phyloP scores from a whole-genome alignment of 2,329 filamentous ascomycete species.

The Cercospora sp. region DNA sequence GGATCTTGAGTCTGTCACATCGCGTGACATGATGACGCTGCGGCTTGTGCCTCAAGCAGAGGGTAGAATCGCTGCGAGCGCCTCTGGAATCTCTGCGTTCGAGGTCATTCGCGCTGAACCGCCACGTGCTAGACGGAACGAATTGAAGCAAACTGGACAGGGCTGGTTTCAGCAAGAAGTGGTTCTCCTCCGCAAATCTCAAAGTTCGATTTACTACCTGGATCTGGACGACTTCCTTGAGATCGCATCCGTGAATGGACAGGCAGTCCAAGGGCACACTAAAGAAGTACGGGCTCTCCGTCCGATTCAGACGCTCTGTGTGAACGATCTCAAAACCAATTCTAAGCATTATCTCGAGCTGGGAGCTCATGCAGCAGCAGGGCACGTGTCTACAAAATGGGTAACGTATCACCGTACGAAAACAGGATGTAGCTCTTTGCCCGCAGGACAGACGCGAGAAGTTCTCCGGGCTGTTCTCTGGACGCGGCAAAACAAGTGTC shows the following conservation, averaged over 20 bases:
- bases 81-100: neutral
- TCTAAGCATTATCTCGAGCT: no score
- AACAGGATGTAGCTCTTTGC: no score
- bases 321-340: neutral
- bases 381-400: neutral
- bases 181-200: neutral
- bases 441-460: neutral
- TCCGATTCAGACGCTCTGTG: neutral
- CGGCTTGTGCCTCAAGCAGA: neutral
- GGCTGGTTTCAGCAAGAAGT: neutral
- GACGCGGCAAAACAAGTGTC: neutral
- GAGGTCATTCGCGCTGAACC: neutral
- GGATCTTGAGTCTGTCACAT: no score
- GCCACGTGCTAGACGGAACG: neutral
- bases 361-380: neutral
- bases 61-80: neutral
- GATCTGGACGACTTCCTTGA: neutral
- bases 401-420: neutral
- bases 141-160: neutral
- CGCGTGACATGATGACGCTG: neutral
- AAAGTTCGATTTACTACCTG: neutral
- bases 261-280: rapidly evolving
- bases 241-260: neutral
- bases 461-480: neutral
- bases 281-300: no score